Conservation (phyloP, 805 yeast genomes). For the Myxozyma geophila region DNA sequence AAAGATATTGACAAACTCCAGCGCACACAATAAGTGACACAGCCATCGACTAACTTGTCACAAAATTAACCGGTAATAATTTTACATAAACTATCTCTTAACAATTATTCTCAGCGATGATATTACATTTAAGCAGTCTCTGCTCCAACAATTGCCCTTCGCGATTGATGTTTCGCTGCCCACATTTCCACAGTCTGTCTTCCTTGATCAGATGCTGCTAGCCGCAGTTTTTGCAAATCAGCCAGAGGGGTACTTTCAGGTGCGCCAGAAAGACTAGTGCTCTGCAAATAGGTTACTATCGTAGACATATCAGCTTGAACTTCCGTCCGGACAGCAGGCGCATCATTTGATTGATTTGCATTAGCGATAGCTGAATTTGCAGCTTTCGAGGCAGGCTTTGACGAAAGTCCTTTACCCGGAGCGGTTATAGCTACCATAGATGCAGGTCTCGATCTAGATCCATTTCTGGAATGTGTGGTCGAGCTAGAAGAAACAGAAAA, state of each 20-base stretch:
- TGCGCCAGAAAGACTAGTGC: not conserved
- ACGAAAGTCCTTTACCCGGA: not conserved
- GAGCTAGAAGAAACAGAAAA: not conserved
- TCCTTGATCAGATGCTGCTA: constrained; percentile 28
- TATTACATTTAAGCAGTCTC: not conserved
- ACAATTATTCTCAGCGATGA: too few relatives aligned
- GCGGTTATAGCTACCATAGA: not conserved
- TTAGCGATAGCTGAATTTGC: not conserved
- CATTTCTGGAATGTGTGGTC: constrained; percentile 4
- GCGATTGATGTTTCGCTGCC: constrained; percentile 20
- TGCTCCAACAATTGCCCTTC: not conserved
- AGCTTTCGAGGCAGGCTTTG: not conserved
- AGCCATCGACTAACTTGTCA: too few relatives aligned
- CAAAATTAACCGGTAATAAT: not conserved
- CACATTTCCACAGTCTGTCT: constrained; percentile 24
- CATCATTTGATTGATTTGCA: not conserved
- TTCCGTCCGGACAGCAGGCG: not conserved
- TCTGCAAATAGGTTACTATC: constrained; percentile 3
- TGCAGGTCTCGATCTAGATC: constrained; percentile 9
- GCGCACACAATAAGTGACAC: not conserved
- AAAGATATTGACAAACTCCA: not conserved
- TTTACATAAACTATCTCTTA: not conserved
- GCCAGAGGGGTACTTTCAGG: constrained; percentile 7
- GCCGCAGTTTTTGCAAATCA: constrained; percentile 17
- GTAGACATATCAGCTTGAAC: not conserved